phyloP scores from a whole-genome alignment of 1,284 basidiomycete genomes.

The Tylopilus sp. region DNA sequence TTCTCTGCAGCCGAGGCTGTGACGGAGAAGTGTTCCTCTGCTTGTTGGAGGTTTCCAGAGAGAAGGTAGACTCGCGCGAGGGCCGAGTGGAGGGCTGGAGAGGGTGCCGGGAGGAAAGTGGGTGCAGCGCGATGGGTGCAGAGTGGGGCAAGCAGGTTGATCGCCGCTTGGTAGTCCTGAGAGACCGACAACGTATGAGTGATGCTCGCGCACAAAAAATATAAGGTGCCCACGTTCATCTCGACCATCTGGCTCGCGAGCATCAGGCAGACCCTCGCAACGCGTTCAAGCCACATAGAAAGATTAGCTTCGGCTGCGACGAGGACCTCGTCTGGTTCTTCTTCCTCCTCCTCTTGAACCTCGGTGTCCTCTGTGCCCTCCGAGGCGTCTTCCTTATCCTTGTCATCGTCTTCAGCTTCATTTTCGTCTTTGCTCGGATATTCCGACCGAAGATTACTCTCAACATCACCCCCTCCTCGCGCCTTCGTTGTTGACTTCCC shows the following conservation, averaged over 20 bases:
- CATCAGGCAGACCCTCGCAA: constrained; percentile 63
- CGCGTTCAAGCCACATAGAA: constrained; percentile 77
- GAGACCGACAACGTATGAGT: not conserved
- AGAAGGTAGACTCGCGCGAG: constrained; percentile 73
- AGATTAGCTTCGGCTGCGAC: constrained; percentile 39
- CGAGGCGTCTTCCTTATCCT: not conserved
- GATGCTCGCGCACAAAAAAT: not conserved
- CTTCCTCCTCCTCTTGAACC: not conserved
- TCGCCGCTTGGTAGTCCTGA: constrained; percentile 68
- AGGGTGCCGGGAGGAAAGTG: constrained; percentile 22
- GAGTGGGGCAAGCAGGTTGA: constrained; percentile 59
- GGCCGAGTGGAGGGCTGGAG: constrained; percentile 58
- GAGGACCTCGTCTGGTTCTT: constrained; percentile 18
- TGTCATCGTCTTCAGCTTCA: not conserved
- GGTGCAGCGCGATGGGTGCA: constrained; percentile 39
- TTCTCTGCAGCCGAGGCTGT: constrained; percentile 29
- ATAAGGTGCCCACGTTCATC: constrained; percentile 51
- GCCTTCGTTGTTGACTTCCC: not conserved
- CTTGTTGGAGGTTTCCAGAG: constrained; percentile 57
- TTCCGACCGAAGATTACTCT: not conserved
- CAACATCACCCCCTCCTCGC: not conserved
- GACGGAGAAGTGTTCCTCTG: constrained; percentile 53
- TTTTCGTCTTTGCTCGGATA: not conserved
- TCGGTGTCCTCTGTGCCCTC: not conserved
- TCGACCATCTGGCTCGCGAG: constrained; percentile 72